Base-by-base conservation (phyloP, 2,329 filamentous ascomycete genomes). In the Hymenotorrendiella dingleyae region DNA sequence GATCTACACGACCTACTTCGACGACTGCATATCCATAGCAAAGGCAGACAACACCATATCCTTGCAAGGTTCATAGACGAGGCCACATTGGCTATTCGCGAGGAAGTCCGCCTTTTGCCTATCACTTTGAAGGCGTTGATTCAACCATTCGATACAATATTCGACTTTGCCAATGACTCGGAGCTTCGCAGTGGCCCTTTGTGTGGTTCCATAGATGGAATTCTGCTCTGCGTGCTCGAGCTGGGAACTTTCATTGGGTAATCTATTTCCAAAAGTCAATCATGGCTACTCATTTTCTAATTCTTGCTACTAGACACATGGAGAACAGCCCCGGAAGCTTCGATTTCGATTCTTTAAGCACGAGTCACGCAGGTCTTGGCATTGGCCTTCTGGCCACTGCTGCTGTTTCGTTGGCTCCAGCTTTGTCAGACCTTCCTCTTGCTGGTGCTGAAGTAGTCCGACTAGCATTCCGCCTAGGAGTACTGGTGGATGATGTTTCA, bases 191-290 rank as follows among this genome's bases (percentile, higher is more conserved):
- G 64, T 11, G 66, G 70, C 1, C 57, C 53, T 6, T 53, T 75
- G 6, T 59, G 64, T 24, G 71, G 63, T 0, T 55, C 71, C 4
- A 53, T 74, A 2, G 70, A 74, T 23, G 66, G 71, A 2, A 58
- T 66, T 5, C 52, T 74, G 1, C 62, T 74, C 2, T 54, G 54
- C 34, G 54, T 62, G 1, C 45, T 68, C 4, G 54, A 74, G 46
- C 23, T 75, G 3, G 68, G 54, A 1, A 60, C 59, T 2, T 61
- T 66, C 35, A 72, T 75, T 36, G 66, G 64, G 70, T 72, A 62
- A 42, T n/a, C n/a, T n/a, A n/a, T n/a, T n/a, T n/a, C n/a, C n/a
- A n/a, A n/a, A n/a, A n/a, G n/a, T n/a, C n/a, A n/a, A n/a, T n/a
- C n/a, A n/a, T n/a, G n/a, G n/a, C n/a, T n/a, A 61, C 54, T 20